Percentiles rank a stretch among this genome's conserved stretches.
These are phyloP conservation scores for Alternaria dauci DNA, from an alignment of 2,329 filamentous ascomycete genomes.

Conservation along the genomic window DNA sequence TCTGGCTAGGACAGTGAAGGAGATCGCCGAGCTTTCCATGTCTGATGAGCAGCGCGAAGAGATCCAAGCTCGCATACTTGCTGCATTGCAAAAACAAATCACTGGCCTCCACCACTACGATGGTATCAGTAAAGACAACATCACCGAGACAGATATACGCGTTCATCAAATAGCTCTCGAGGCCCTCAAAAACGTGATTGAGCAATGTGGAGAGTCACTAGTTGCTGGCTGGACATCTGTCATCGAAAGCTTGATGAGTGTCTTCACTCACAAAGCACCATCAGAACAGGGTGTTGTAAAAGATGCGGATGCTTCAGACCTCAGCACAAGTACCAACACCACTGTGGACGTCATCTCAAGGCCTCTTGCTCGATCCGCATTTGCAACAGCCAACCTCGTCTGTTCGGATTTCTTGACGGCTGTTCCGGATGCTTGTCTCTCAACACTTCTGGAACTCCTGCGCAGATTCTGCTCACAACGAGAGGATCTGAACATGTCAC, in stretches of 20 bases:
- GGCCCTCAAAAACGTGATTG: conserved; percentile 80
- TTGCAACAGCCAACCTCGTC: conserved; percentile 88
- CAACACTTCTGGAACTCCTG: conserved; percentile 86
- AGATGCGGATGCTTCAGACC: background rate
- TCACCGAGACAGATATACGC: conserved; percentile 73
- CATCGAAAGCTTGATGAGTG: conserved; percentile 84
- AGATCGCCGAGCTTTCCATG: conserved; percentile 62
- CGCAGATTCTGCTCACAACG: conserved; percentile 88
- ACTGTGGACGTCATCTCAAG: conserved; percentile 63
- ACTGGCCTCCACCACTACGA: conserved; percentile 62
- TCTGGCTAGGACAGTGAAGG: conserved; percentile 57
- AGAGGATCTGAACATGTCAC: conserved; percentile 92
- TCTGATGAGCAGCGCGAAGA: conserved; percentile 54
- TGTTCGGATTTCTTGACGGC: conserved; percentile 91
- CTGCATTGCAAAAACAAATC: conserved; percentile 70
- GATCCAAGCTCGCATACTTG: conserved; percentile 76
- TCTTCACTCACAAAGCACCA: conserved; percentile 62
- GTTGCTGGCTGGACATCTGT: conserved; percentile 84
- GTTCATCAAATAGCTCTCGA: conserved; percentile 84
- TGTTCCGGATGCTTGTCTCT: conserved; percentile 71
- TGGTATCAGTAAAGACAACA: conserved; percentile 63
- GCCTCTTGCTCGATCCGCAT: conserved; percentile 83
- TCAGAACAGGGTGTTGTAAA: background rate
- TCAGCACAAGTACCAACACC: background rate
- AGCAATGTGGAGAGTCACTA: conserved; percentile 86